These are phyloP conservation scores for Boletus coccyginus DNA, from an alignment of 768 basidiomycete genomes.

Conservation along the genomic window DNA sequence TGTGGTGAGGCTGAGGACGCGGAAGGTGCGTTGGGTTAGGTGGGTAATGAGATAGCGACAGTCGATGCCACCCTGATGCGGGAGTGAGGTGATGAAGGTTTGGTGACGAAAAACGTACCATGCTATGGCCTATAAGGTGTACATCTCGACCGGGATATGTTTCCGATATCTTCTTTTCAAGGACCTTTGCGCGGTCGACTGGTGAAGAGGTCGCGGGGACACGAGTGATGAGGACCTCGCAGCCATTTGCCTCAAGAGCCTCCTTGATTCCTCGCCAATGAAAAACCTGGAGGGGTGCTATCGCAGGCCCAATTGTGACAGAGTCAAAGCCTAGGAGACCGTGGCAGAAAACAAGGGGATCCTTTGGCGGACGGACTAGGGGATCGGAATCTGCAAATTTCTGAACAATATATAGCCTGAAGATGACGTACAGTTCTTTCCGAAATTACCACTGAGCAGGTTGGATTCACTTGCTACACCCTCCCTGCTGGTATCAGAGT, in stretches of 20 bases:
- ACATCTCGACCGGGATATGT: constrained; percentile 80
- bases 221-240: constrained; percentile 87
- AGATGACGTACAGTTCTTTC: constrained; percentile 58
- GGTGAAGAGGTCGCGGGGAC: constrained; percentile 93
- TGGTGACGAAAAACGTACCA: constrained; percentile 43
- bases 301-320: constrained; percentile 72
- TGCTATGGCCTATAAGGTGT: constrained; percentile 84
- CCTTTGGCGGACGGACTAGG: constrained; percentile 71
- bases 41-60: constrained; percentile 87
- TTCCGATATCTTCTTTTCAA: constrained; percentile 78
- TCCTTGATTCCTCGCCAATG: constrained; percentile 98
- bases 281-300: constrained; percentile 78
- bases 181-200: constrained; percentile 82
- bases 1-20: constrained; percentile 84
- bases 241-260: constrained; percentile 83
- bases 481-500: constrained; percentile 37
- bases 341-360: constrained; percentile 94
- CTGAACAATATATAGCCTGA: not conserved
- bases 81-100: not conserved
- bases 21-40: constrained; percentile 72
- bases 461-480: constrained; percentile 51
- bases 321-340: constrained; percentile 90
- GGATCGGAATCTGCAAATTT: not conserved
- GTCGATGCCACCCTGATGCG: constrained; percentile 82
- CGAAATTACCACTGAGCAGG: constrained; percentile 34